These are phyloP conservation scores for Suillus cothurnatus DNA, from an alignment of 768 basidiomycete genomes.

Conservation along the genomic window DNA sequence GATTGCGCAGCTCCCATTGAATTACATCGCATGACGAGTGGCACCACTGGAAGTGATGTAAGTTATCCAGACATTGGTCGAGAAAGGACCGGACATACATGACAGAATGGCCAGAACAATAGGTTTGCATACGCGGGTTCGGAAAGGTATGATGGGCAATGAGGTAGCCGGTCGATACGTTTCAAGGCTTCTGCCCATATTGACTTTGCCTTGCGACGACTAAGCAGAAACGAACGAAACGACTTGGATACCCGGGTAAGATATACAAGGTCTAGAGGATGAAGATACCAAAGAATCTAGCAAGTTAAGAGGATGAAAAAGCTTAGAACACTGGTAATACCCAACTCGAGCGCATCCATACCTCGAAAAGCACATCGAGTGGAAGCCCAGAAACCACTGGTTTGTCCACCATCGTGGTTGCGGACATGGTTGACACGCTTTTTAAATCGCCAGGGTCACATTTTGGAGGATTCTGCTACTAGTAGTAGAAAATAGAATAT, in stretches of 20 bases:
- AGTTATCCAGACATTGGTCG: neutral
- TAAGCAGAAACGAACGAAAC: constrained; percentile 8
- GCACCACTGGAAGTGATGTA: neutral
- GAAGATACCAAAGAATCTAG: constrained; percentile 3
- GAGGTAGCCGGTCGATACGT: neutral
- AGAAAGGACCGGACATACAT: neutral
- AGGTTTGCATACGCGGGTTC: constrained; percentile 9
- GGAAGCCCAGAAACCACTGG: neutral
- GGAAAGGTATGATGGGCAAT: constrained; percentile 4
- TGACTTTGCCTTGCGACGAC: constrained; percentile 4
- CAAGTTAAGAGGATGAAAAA: neutral
- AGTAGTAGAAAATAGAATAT: neutral
- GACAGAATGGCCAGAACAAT: constrained; percentile 1
- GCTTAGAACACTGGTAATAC: neutral
- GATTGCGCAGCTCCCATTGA: neutral
- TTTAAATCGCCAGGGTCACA: neutral
- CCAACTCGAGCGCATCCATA: neutral
- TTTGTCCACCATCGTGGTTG: neutral
- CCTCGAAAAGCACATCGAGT: neutral
- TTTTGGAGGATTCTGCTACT: neutral
- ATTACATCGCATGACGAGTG: neutral
- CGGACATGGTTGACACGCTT: neutral
- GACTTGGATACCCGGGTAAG: neutral
- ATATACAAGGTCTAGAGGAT: neutral
- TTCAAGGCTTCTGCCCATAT: constrained; percentile 4